These are phyloP conservation scores for Leptomonas pyrrhocoris DNA, from an alignment of 208 protist genomes.

Conservation along the genomic window DNA sequence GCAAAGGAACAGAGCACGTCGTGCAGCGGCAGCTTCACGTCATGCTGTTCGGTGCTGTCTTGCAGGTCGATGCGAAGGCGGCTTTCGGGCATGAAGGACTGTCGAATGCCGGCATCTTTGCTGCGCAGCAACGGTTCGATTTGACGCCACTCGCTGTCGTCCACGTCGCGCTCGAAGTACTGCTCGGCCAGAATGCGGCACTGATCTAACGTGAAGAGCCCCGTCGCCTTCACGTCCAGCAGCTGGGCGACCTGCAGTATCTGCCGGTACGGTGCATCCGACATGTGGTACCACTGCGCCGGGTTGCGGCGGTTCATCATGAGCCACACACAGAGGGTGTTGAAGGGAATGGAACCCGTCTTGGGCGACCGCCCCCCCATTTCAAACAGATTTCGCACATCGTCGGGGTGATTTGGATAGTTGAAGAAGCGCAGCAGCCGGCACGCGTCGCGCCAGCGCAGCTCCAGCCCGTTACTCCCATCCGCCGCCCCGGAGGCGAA, in stretches of 20 bases:
- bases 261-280: constrained; percentile 30
- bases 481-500: constrained; percentile 37
- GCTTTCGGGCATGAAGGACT: constrained; percentile 29
- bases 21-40: constrained; percentile 56
- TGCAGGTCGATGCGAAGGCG: not conserved
- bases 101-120: constrained; percentile 36
- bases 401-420: constrained; percentile 59
- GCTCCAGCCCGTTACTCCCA: constrained; percentile 16
- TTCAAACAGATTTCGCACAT: constrained; percentile 60
- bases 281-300: constrained; percentile 56
- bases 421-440: constrained; percentile 68
- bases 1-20: constrained; percentile 50
- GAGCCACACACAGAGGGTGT: constrained; percentile 56
- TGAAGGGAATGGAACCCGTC: constrained; percentile 45
- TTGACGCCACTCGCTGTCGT: constrained; percentile 39
- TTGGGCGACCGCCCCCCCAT: constrained; percentile 33
- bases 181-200: constrained; percentile 54
- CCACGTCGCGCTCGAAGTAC: constrained; percentile 59
- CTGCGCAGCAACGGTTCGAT: constrained; percentile 39
- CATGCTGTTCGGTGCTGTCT: not conserved
- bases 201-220: constrained; percentile 62
- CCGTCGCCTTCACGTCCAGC: constrained; percentile 54
- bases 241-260: constrained; percentile 56
- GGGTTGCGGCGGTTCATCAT: constrained; percentile 51
- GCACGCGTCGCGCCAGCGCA: constrained; percentile 58